Percentiles rank a stretch among this genome's conserved stretches.
phyloP scores from a whole-genome alignment of 345 rosid species.

The Nasturtium officinale region DNA sequence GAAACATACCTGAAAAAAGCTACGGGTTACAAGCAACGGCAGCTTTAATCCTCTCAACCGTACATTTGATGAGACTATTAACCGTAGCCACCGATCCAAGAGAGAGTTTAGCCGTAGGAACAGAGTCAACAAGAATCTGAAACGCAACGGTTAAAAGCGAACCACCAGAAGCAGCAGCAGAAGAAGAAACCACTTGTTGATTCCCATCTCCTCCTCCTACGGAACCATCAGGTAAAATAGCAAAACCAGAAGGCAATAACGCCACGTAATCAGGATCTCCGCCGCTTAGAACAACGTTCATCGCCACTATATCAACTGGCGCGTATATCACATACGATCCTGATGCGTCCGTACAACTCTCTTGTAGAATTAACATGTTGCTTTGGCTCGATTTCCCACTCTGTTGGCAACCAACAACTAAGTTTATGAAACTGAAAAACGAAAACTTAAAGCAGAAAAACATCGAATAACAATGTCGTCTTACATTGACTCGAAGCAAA shows the following conservation, averaged over 20 bases:
- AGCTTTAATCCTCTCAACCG: constrained; percentile 84
- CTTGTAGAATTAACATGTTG: constrained; percentile 96
- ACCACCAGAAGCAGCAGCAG: constrained; percentile 53
- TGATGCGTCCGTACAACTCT: constrained; percentile 81
- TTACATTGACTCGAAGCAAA: constrained; percentile 84
- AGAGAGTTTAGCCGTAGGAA: constrained; percentile 89
- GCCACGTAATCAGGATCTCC: constrained; percentile 99
- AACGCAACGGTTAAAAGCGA: constrained; percentile 89
- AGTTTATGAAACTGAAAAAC: neutral
- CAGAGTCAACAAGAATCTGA: constrained; percentile 91
- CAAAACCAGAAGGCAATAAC: constrained; percentile 92
- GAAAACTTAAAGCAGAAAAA: neutral
- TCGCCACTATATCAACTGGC: constrained; percentile 84
- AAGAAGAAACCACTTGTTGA: constrained; percentile 34
- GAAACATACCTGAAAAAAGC: constrained; percentile 34
- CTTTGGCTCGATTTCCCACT: constrained; percentile 91
- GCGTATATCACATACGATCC: constrained; percentile 97
- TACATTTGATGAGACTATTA: constrained; percentile 88
- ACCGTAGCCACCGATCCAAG: constrained; percentile 95
- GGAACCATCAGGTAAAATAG: constrained; percentile 88
- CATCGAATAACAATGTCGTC: constrained; percentile 6
- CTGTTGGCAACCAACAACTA: constrained; percentile 41
- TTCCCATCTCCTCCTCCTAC: constrained; percentile 43
- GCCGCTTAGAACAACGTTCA: constrained; percentile 84
- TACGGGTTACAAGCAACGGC: constrained; percentile 54